Evolutionary conservation across 2,329 filamentous ascomycete species (phyloP), one percentile per base, ranked within the genome.

Genomic region (Endocalyx cinctus): DNA sequence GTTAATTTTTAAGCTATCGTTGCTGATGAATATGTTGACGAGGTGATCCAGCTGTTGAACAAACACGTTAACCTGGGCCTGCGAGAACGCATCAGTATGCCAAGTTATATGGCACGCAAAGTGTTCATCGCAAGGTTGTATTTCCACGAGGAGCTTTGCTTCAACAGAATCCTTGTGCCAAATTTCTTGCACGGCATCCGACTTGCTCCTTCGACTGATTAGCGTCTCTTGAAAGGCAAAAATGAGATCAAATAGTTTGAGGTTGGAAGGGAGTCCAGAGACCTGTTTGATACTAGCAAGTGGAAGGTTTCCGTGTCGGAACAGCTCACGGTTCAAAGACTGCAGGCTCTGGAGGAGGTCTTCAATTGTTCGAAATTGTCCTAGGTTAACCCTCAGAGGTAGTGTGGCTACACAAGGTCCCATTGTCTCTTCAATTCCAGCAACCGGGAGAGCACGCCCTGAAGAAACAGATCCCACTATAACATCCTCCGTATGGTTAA

Each of bases 161-260:
- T 94, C 88, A 6, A 92, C 64, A 15, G 76, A 74, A 52, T 96
- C 89, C 5, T 70, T 58, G 33, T 83, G 78, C 17, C 72, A 69
- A 0, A 75, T 54, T 34, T 87, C 67, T 8, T 50, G 57, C 0
- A 90, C 63, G 3, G 54, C 22, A 4, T 57, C 46, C 1, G 43
- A 39, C 1, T 27, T 19, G 18, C 42, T 13, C 26, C 32, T 31
- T 17, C 42, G 48, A 46, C 47, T 62, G 51, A 64, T 59, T 2
- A 83, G 63, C 0, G 81, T 84, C 51, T 94, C 82, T 48, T 96
- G 89, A 69, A 89, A 96, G 0, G 89, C 80, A 48, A 94, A 82
- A 0, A 95, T 64, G 1, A 81, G 72, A 45, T 94, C 85, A 46
- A 90, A 95, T 0, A 94, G 59, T 2, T 62, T 60, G 25, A 76